Evolutionary conservation across 2,329 filamentous ascomycete genomes (phyloP), one percentile per base, ranked within the genome.

Genomic region (Ascochyta koolunga): DNA sequence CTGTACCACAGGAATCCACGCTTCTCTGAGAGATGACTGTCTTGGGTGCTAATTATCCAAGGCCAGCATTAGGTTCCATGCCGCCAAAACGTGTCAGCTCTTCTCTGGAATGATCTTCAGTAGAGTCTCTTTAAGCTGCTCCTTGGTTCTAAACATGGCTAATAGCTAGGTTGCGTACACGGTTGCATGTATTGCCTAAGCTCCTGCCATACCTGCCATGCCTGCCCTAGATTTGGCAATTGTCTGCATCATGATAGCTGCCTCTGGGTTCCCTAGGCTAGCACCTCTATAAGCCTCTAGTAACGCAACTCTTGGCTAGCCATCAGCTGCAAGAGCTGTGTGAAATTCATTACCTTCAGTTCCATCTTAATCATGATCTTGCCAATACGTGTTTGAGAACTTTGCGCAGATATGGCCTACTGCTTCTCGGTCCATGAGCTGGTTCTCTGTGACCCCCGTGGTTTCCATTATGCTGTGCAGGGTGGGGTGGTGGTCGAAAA

Each of bases 221-320:
- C n/a, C n/a, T 4, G 90, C 91, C 0, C 91, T 90, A 2, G 85
- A 87, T 76, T 92, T 88, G 0, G 88, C 79, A 51, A 93, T 90
- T 2, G 89, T 90, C 66, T 96, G 90, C 80, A 95, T 83, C 89
- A 95, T 93, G 83, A 93, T 89, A 0, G 88, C 90, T 0, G 90
- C 90, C 69, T 95, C 90, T 0, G 88, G 88, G 31, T 95, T 91
- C 8, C 86, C 90, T 8, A 96, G 75, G 0, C 88, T 89, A 1
- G 89, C 83, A 0, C 90, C 91, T 3, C 91, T 90, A 0, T 91
- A 81, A 0, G 83, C 79, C 68, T 92, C 89, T 0, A 90, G 89
- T 3, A 95, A 77, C 0, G 89, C 89, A 61, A 93, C 92, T 2
- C 90, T 90, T 35, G 95, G 82, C 89, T 89, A 95, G 6, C 91